These are phyloP conservation scores for Melastoma candidum DNA, from an alignment of 441 rosid genomes.

Conservation along the genomic window DNA sequence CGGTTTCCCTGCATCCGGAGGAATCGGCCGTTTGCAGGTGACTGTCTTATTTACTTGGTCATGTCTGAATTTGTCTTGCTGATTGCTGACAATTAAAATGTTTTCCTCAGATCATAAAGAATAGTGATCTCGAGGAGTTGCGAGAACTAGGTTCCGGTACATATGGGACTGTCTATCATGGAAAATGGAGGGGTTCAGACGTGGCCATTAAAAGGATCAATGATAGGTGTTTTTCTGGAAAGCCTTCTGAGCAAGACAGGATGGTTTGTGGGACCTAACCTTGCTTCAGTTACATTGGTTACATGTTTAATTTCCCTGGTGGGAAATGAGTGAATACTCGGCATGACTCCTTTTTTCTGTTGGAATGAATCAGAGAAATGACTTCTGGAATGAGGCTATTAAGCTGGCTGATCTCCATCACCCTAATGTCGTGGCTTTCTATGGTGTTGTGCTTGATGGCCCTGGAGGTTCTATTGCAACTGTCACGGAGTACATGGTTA, in stretches of 20 bases:
- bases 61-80: too few species aligned
- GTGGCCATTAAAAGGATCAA: slow-evolving; percentile 56
- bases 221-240: slow-evolving; percentile 50
- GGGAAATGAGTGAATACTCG: too few species aligned
- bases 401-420: slow-evolving; percentile 67
- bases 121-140: slow-evolving; percentile 46
- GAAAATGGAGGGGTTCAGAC: slow-evolving; percentile 66
- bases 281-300: too few species aligned
- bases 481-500: too few species aligned
- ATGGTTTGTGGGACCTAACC: slow-evolving; percentile 22
- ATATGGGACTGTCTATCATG: slow-evolving; percentile 66
- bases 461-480: too few species aligned
- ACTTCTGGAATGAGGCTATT: slow-evolving; percentile 65
- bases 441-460: too few species aligned
- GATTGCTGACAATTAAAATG: too few species aligned
- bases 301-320: too few species aligned
- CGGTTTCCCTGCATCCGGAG: slow-evolving; percentile 42
- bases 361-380: slow-evolving; percentile 27
- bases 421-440: slow-evolving; percentile 19
- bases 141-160: slow-evolving; percentile 61
- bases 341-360: too few species aligned
- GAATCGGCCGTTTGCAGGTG: slow-evolving; percentile 58
- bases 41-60: too few species aligned
- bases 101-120: slow-evolving; percentile 34
- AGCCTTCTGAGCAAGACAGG: slow-evolving; percentile 50